Evolutionary conservation across 1,284 basidiomycete genomes (phyloP).

Genomic region (Rhodotorula glutinis): DNA sequence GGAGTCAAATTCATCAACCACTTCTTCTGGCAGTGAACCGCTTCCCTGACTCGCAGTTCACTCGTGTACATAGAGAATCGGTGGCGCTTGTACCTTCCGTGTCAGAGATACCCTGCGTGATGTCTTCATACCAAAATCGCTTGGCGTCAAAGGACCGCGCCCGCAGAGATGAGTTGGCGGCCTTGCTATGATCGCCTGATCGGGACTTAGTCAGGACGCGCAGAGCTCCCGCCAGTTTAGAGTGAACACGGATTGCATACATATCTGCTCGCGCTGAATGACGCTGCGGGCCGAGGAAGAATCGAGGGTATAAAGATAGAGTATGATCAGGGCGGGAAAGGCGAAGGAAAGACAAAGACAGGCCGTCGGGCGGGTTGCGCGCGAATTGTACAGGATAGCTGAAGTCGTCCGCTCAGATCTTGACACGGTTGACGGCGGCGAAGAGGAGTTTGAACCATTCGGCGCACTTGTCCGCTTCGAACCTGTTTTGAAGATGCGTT

Average conservation of each 20-base stretch:
- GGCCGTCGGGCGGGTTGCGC: background rate
- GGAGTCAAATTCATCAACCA: conserved; percentile 37
- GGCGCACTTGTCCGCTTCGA: conserved; percentile 18
- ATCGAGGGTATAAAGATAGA: background rate
- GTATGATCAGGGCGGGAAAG: background rate
- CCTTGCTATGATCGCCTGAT: too few species aligned
- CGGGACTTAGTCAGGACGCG: too few species aligned
- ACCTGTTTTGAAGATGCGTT: conserved; percentile 3
- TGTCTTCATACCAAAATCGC: too few species aligned
- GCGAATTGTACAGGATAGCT: background rate
- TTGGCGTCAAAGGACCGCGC: too few species aligned
- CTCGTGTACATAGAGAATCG: background rate
- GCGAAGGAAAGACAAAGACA: background rate
- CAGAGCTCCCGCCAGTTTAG: too few species aligned
- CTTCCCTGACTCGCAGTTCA: background rate
- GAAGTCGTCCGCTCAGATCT: background rate
- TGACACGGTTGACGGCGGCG: conserved; percentile 24
- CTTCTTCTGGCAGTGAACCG: conserved; percentile 35
- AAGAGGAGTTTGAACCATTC: conserved; percentile 33
- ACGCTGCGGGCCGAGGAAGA: background rate
- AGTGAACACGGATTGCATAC: background rate
- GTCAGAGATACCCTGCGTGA: background rate
- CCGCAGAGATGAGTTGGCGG: too few species aligned
- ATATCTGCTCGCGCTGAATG: too few species aligned
- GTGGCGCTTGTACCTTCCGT: background rate